Evolutionary conservation across 1,284 basidiomycete species (phyloP).

Genomic region (Heterobasidion annosum): DNA sequence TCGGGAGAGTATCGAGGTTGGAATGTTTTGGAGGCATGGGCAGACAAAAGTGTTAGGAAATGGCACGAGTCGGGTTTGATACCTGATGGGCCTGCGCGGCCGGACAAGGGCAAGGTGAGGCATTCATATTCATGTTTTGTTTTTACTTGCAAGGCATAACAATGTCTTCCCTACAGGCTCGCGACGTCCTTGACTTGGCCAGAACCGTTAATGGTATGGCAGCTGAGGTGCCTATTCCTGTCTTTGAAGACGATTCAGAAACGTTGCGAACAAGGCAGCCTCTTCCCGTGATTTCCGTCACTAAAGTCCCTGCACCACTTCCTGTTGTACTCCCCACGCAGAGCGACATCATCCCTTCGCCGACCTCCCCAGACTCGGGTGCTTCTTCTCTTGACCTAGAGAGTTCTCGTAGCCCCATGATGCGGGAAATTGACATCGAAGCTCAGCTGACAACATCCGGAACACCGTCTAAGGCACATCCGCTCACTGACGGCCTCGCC

Average conservation of each 20-base stretch:
- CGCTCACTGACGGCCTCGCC: background rate
- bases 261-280: background rate
- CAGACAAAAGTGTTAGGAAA: conserved; percentile 74
- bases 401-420: conserved; percentile 32
- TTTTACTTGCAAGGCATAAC: background rate
- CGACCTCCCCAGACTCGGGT: conserved; percentile 30
- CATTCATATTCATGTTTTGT: background rate
- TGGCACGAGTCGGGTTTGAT: conserved; percentile 78
- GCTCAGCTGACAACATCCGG: conserved; percentile 1
- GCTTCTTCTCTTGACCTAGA: conserved; percentile 51
- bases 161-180: conserved; percentile 8
- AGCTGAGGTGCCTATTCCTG: conserved; percentile 29
- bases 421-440: conserved; percentile 26
- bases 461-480: background rate
- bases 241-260: conserved; percentile 15
- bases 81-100: conserved; percentile 27
- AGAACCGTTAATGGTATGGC: conserved; percentile 13
- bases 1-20: conserved; percentile 83
- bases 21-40: conserved; percentile 87
- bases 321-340: conserved; percentile 58
- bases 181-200: conserved; percentile 16
- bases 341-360: conserved; percentile 41
- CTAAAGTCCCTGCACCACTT: conserved; percentile 58
- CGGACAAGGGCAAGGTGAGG: conserved; percentile 43
- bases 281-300: conserved; percentile 50